Evolutionary conservation across 257 asterid genomes (phyloP).

Genomic region (Solanum commersonii): DNA sequence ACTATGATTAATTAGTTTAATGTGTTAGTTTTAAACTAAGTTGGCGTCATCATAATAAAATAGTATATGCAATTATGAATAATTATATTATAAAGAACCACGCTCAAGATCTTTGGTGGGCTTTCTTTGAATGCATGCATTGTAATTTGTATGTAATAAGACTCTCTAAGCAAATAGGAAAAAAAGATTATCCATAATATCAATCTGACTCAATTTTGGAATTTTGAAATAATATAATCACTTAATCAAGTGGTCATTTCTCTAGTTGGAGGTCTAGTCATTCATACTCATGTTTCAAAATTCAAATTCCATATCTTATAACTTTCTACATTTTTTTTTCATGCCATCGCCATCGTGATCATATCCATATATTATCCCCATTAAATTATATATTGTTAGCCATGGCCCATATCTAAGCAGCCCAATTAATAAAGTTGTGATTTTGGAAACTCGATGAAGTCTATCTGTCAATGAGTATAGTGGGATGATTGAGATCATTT

Average conservation of each 20-base stretch:
- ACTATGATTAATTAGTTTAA: background rate
- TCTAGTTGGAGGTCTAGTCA: conserved; percentile 34
- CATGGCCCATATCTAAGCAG: background rate
- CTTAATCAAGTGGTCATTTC: background rate
- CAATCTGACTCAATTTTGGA: background rate
- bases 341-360: conserved; percentile 2
- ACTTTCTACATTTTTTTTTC: background rate
- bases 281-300: background rate
- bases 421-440: background rate
- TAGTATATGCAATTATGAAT: background rate
- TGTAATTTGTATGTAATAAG: background rate
- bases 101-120: conserved; percentile 10
- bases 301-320: background rate
- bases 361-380: background rate
- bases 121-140: background rate
- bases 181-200: background rate
- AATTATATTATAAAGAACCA: background rate
- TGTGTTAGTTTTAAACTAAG: background rate
- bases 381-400: background rate
- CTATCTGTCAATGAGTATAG: too few species aligned
- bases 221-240: background rate
- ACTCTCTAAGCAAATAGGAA: background rate
- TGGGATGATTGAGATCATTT: too few species aligned
- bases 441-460: background rate
- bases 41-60: background rate